These are phyloP conservation scores for Nemania serpens DNA, from an alignment of 2,329 filamentous ascomycete genomes.

Conservation along the genomic window DNA sequence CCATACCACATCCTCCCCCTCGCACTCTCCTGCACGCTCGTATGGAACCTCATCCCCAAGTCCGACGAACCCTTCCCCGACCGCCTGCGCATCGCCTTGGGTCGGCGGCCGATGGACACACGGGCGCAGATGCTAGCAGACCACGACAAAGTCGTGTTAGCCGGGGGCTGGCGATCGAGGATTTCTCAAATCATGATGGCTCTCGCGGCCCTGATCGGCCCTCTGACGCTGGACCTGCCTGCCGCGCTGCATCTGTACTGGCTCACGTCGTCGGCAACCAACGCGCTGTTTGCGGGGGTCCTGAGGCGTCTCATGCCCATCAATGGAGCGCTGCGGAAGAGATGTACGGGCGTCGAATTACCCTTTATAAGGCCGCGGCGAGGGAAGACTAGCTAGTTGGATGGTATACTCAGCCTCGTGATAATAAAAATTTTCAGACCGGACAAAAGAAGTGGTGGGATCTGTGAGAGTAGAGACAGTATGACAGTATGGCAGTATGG, in stretches of 20 bases:
- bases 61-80: slow-evolving; percentile 34
- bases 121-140: too few relatives aligned
- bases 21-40: slow-evolving; percentile 44
- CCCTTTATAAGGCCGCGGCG: slow-evolving; percentile 29
- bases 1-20: slow-evolving; percentile 55
- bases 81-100: slow-evolving; percentile 18
- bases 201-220: slow-evolving; percentile 41
- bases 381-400: neutral
- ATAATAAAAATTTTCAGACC: too few relatives aligned
- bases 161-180: slow-evolving; percentile 4
- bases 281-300: slow-evolving; percentile 28
- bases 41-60: slow-evolving; percentile 43
- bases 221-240: slow-evolving; percentile 46
- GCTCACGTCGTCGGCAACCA: slow-evolving; percentile 43
- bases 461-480: neutral
- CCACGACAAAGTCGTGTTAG: neutral
- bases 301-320: slow-evolving; percentile 38
- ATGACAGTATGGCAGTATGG: neutral
- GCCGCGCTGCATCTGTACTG: slow-evolving; percentile 52
- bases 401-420: neutral
- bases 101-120: slow-evolving; percentile 1
- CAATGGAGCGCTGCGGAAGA: slow-evolving; percentile 15
- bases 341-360: slow-evolving; percentile 31
- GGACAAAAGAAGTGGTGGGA: neutral
- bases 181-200: slow-evolving; percentile 41